Evolutionary conservation across 2,329 filamentous ascomycete species (phyloP), one percentile per base, ranked within the genome.

Genomic region (Colletotrichum neosansevieriae): DNA sequence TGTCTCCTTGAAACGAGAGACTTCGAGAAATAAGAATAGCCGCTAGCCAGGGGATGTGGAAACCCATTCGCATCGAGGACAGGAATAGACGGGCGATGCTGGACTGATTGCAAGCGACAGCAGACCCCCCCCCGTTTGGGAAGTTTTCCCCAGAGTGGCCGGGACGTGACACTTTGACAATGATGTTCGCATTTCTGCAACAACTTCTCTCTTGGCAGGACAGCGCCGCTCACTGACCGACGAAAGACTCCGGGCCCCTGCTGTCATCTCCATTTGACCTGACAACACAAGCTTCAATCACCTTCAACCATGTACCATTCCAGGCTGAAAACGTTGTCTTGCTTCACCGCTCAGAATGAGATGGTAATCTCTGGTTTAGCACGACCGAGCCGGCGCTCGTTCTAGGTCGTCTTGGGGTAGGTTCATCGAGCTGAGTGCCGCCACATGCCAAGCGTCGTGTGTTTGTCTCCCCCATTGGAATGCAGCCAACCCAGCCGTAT

Each of bases 211-310:
- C 38, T 38, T 49, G 32, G 38, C 47, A 54, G 38, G 9, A 24
- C 9, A 19, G 6, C 38, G 7, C 62, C 56, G 56, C 56, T 63
- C 32, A 57, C 29, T 63, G 13, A 63, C 51, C 60, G 60, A 51
- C 15, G 50, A 47, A 13, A 32, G 24, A 29, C 24, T 19, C 29
- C 21, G 24, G 24, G 24, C 24, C 24, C 24, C 24, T 29, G 24
- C 24, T 29, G 24, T 29, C 24, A 29, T 29, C 24, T 29, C 24
- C 24, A 29, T 4, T 4, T 29, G 24, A 29, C 24, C 5, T 29
- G 24, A 38, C 10, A 13, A 38, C 5, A 38, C 34, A 13, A 38
- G 3, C 34, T 38, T 10, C 34, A 11, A 13, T 38, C 12, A 13
- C 34, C 4, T 38, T 10, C 9, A 12, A 38, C 11, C 13, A 12